phyloP scores from a whole-genome alignment of 805 yeast species.

The Candida pini region DNA sequence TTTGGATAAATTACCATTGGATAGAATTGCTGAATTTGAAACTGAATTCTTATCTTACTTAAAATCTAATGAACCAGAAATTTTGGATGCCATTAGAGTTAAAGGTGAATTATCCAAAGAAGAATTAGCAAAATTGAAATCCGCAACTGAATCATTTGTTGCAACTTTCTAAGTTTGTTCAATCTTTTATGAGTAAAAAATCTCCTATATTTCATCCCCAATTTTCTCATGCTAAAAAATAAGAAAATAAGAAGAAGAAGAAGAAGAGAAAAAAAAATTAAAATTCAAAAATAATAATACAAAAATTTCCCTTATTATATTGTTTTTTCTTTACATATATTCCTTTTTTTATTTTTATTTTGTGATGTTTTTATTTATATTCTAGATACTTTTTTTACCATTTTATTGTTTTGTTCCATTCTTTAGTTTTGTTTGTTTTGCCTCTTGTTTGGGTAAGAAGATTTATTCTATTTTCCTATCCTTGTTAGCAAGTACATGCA shows the following conservation, averaged over 20 bases:
- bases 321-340: neutral
- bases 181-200: slow-evolving; percentile 1
- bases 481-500: too few relatives aligned
- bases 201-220: slow-evolving; percentile 9
- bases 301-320: neutral
- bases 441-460: too few relatives aligned
- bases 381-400: slow-evolving; percentile 3
- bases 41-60: slow-evolving; percentile 85
- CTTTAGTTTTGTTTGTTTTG: neutral
- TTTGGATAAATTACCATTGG: slow-evolving; percentile 82
- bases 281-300: too few relatives aligned
- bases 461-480: too few relatives aligned
- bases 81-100: slow-evolving; percentile 77
- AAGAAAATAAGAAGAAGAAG: too few relatives aligned
- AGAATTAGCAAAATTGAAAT: slow-evolving; percentile 76
- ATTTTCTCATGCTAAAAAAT: too few relatives aligned
- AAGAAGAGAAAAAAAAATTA: too few relatives aligned
- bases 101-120: slow-evolving; percentile 91
- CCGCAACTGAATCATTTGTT: slow-evolving; percentile 88
- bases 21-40: slow-evolving; percentile 89
- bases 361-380: slow-evolving; percentile 17
- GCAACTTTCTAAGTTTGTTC: slow-evolving; percentile 64
- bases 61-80: slow-evolving; percentile 81
- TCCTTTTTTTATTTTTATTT: slow-evolving; percentile 4
- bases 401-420: neutral